Evolutionary conservation across 768 basidiomycete genomes (phyloP).

Genomic region (Russula abietina): DNA sequence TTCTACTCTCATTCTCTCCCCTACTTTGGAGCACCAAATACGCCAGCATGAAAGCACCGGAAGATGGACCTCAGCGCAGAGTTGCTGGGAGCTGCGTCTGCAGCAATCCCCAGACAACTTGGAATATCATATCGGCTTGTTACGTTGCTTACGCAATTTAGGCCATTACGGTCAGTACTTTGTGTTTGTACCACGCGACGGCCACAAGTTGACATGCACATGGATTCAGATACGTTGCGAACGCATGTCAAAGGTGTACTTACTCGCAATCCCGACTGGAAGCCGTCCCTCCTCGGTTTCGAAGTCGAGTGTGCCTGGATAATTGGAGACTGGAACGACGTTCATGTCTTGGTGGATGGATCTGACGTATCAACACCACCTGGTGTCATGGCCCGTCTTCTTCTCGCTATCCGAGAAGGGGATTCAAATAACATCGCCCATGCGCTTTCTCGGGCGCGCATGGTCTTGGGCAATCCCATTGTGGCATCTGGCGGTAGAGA

Average conservation of each 20-base stretch:
- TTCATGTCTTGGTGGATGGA: slow-evolving; percentile 52
- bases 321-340: slow-evolving; percentile 88
- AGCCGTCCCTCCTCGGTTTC: slow-evolving; percentile 66
- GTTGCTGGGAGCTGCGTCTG: slow-evolving; percentile 95
- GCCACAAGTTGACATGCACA: slow-evolving; percentile 6
- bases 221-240: slow-evolving; percentile 73
- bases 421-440: slow-evolving; percentile 41
- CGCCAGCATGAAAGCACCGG: slow-evolving; percentile 97
- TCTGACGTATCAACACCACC: slow-evolving; percentile 51
- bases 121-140: slow-evolving; percentile 79
- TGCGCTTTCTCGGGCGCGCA: slow-evolving; percentile 59
- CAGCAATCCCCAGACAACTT: slow-evolving; percentile 89
- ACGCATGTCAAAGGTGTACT: slow-evolving; percentile 93
- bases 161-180: slow-evolving; percentile 85
- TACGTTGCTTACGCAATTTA: slow-evolving; percentile 87
- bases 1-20: slow-evolving; percentile 80
- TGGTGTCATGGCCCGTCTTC: slow-evolving; percentile 68
- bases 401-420: slow-evolving; percentile 69
- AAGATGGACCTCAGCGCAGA: slow-evolving; percentile 96
- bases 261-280: slow-evolving; percentile 81
- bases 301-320: slow-evolving; percentile 95
- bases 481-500: slow-evolving; percentile 72
- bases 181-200: background rate
- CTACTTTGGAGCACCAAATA: slow-evolving; percentile 92
- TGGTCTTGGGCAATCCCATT: slow-evolving; percentile 72